Conservation (phyloP, 2,329 filamentous ascomycete genomes). For the Monosporascus sp. region DNA sequence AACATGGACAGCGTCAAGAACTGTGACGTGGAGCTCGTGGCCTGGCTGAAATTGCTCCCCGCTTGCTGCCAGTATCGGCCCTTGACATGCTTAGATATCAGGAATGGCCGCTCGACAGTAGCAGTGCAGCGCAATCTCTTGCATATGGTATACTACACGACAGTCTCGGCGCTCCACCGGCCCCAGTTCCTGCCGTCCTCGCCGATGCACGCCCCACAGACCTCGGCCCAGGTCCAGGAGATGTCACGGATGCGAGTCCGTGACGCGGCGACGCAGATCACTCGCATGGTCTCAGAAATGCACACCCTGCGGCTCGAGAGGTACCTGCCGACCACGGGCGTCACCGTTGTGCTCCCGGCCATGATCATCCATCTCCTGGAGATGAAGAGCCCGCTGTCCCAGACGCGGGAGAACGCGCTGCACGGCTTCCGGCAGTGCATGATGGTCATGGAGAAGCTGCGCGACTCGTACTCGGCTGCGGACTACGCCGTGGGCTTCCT, state of each 20-base stretch:
- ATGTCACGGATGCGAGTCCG: constrained; percentile 78
- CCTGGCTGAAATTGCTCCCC: constrained; percentile 71
- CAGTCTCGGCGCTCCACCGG: constrained; percentile 82
- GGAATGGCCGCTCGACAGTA: constrained; percentile 54
- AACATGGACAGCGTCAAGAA: constrained; percentile 72
- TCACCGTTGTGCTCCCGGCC: constrained; percentile 84
- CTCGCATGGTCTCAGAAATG: constrained; percentile 73
- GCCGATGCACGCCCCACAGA: constrained; percentile 45
- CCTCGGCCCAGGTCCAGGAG: constrained; percentile 69
- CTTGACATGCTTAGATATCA: constrained; percentile 48
- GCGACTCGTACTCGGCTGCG: constrained; percentile 88
- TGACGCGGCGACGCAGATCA: constrained; percentile 79
- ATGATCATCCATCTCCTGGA: constrained; percentile 92
- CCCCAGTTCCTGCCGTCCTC: constrained; percentile 82
- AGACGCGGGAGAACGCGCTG: constrained; percentile 66
- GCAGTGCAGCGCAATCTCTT: constrained; percentile 76
- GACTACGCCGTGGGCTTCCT: constrained; percentile 94
- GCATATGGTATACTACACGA: constrained; percentile 92
- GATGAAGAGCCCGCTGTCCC: constrained; percentile 75
- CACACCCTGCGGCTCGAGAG: constrained; percentile 67
- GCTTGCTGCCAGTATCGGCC: constrained; percentile 63
- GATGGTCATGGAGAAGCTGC: constrained; percentile 80
- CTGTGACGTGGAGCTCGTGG: constrained; percentile 73
- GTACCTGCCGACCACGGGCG: constrained; percentile 81
- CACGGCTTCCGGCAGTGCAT: constrained; percentile 88